These are phyloP conservation scores for Fraxinus latifolia DNA, from an alignment of 305 asterid genomes.

Conservation along the genomic window DNA sequence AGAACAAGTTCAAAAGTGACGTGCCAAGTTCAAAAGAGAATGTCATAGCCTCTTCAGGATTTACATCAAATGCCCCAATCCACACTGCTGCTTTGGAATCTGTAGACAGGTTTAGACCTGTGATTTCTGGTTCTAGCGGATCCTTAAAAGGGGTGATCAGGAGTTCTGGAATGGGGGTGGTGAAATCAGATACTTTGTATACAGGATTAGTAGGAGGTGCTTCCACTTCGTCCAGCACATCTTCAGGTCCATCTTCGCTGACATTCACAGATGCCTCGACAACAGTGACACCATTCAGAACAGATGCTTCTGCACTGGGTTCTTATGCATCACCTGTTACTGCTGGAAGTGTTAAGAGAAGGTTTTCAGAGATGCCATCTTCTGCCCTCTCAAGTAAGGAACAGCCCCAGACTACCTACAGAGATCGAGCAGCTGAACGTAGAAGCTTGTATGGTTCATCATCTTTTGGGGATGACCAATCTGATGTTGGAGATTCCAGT, in stretches of 20 bases:
- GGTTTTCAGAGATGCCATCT: constrained; percentile 89
- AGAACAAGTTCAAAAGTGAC: constrained; percentile 57
- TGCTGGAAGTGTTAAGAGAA: constrained; percentile 70
- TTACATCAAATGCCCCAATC: constrained; percentile 32
- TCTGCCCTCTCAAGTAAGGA: constrained; percentile 51
- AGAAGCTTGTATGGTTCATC: constrained; percentile 94
- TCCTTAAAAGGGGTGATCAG: constrained; percentile 81
- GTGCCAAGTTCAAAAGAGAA: constrained; percentile 37
- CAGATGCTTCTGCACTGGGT: constrained; percentile 83
- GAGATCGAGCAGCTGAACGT: constrained; percentile 99
- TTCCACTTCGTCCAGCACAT: constrained; percentile 34
- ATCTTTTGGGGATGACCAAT: constrained; percentile 57
- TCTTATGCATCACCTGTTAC: constrained; percentile 59
- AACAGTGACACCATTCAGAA: constrained; percentile 58
- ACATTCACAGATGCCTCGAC: constrained; percentile 43
- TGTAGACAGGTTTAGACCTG: constrained; percentile 59
- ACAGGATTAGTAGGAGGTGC: constrained; percentile 49
- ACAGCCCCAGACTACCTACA: constrained; percentile 63
- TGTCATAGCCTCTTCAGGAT: constrained; percentile 35
- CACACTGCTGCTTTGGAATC: constrained; percentile 48
- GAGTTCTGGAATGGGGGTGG: constrained; percentile 84
- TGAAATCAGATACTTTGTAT: constrained; percentile 71
- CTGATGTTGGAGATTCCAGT: constrained; percentile 81
- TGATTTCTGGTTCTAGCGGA: constrained; percentile 55
- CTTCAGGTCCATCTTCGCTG: constrained; percentile 41